Evolutionary conservation across 208 protist genomes (phyloP).

Genomic region (Acanthamoeba royreba): DNA sequence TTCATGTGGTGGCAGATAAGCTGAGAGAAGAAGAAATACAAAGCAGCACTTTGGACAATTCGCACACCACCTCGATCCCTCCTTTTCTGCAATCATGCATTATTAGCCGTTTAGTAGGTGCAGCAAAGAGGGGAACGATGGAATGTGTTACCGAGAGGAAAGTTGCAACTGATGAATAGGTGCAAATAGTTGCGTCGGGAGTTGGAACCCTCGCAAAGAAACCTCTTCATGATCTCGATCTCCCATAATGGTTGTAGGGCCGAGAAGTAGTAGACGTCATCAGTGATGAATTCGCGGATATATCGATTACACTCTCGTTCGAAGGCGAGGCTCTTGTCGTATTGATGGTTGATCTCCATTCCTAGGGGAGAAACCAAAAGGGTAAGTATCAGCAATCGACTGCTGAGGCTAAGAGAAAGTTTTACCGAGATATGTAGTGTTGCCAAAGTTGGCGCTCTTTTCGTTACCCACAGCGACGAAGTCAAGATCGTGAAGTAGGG

Average conservation of each 20-base stretch:
- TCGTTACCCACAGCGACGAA: constrained; percentile 19
- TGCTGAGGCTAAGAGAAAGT: too few relatives aligned
- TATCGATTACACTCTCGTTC: neutral
- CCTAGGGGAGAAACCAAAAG: too few relatives aligned
- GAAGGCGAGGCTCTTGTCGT: neutral
- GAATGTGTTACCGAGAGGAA: neutral
- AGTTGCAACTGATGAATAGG: constrained; percentile 30
- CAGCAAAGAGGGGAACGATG: too few relatives aligned
- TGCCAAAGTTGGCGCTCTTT: constrained; percentile 8
- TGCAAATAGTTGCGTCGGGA: neutral
- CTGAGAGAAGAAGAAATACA: neutral
- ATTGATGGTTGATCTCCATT: constrained; percentile 8
- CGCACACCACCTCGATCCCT: constrained; percentile 1
- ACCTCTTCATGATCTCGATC: neutral
- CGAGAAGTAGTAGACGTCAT: constrained; percentile 5
- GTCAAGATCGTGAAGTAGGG: neutral
- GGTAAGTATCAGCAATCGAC: too few relatives aligned
- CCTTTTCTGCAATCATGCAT: neutral
- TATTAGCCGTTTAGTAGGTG: neutral
- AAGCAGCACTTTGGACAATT: constrained; percentile 8
- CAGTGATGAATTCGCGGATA: neutral
- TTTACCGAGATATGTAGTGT: neutral
- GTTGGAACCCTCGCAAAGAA: neutral
- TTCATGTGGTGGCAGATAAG: neutral
- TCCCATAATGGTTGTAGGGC: neutral